These are phyloP conservation scores for Fusarium globosum DNA, from an alignment of 2,329 filamentous ascomycete genomes.

Conservation along the genomic window DNA sequence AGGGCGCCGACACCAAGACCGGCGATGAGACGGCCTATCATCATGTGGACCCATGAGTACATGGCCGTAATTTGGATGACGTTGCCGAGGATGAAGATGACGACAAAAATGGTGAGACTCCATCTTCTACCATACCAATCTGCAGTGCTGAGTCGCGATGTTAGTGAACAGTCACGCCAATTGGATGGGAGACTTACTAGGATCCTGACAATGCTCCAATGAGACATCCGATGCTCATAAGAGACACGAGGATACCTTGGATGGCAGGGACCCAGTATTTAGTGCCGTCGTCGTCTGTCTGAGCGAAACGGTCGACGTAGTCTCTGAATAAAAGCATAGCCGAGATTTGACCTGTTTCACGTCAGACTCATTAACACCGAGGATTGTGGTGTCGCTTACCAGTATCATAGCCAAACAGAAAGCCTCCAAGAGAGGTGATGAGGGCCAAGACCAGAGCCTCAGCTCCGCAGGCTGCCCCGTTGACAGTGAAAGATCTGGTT, in stretches of 20 bases:
- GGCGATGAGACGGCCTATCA: slow-evolving; percentile 72
- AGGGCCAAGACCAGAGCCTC: slow-evolving; percentile 59
- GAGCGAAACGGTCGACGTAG: slow-evolving; percentile 66
- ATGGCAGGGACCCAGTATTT: slow-evolving; percentile 56
- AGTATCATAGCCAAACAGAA: slow-evolving; percentile 73
- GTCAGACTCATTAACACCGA: accelerated
- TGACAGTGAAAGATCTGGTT: slow-evolving; percentile 54
- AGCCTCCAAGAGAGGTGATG: slow-evolving; percentile 68
- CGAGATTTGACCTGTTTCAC: slow-evolving; percentile 61
- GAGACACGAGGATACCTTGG: slow-evolving; percentile 65
- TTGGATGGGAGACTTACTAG: slow-evolving; percentile 47
- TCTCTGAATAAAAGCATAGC: slow-evolving; percentile 61
- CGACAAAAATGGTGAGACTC: slow-evolving; percentile 62
- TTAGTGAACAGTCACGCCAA: slow-evolving; percentile 41
- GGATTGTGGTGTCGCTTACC: slow-evolving; percentile 56
- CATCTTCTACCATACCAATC: slow-evolving; percentile 68
- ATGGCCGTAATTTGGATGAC: slow-evolving; percentile 72
- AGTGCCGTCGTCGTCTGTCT: slow-evolving; percentile 58
- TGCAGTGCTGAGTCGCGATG: slow-evolving; percentile 55
- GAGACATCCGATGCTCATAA: slow-evolving; percentile 67
- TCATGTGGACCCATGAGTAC: slow-evolving; percentile 71
- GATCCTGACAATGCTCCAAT: slow-evolving; percentile 65
- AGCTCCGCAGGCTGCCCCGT: slow-evolving; percentile 55
- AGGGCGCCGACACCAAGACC: slow-evolving; percentile 76
- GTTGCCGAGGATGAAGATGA: slow-evolving; percentile 72